phyloP scores from a whole-genome alignment of 768 basidiomycete species.

The Auricularia heimuer region DNA sequence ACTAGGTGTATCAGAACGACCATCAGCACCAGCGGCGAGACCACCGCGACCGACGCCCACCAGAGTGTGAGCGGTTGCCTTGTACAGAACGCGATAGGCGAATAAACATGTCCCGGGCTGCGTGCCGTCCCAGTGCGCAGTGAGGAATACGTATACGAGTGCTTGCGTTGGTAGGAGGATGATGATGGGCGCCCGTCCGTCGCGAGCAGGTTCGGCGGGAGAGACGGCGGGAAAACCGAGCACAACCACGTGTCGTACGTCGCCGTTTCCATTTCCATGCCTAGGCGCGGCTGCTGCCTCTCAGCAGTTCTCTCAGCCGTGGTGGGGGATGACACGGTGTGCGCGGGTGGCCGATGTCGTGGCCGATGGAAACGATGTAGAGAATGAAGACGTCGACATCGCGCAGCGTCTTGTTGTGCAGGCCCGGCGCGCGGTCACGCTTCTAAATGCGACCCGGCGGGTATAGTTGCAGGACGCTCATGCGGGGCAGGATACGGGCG shows the following conservation, averaged over 20 bases:
- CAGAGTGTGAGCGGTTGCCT: too few species aligned
- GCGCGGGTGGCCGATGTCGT: slow-evolving; percentile 88
- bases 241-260: slow-evolving; percentile 22
- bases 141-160: too few species aligned
- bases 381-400: slow-evolving; percentile 75
- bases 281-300: slow-evolving; percentile 26
- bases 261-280: slow-evolving; percentile 11
- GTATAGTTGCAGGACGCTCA: slow-evolving; percentile 36
- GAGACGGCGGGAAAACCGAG: slow-evolving; percentile 46
- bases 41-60: too few species aligned
- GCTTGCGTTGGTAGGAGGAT: too few species aligned
- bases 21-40: too few species aligned
- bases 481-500: slow-evolving; percentile 73
- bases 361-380: slow-evolving; percentile 88
- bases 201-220: slow-evolving; percentile 33
- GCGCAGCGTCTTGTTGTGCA: slow-evolving; percentile 22
- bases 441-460: slow-evolving; percentile 11
- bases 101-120: too few species aligned
- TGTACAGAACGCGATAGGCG: too few species aligned
- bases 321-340: slow-evolving; percentile 4
- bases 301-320: slow-evolving; percentile 9
- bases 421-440: slow-evolving; percentile 12
- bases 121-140: too few species aligned
- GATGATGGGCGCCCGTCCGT: slow-evolving; percentile 14
- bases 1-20: too few species aligned